phyloP scores from a whole-genome alignment of 2,329 filamentous ascomycete species.

The Orbilia quercus region DNA sequence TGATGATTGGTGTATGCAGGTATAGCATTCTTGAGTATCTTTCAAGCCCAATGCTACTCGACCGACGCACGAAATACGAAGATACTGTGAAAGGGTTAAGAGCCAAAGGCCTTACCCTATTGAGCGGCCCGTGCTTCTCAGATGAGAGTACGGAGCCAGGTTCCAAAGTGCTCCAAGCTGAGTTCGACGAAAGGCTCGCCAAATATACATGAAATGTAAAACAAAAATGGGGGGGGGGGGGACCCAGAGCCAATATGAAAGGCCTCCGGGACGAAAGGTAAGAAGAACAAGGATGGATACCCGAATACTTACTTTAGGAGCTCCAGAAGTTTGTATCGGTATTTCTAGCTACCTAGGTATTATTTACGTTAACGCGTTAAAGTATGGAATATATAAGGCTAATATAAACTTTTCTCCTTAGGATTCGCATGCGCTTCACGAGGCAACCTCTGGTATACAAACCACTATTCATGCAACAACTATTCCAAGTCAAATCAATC shows the following conservation, averaged over 20 bases:
- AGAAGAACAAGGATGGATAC: neutral
- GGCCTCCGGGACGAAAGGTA: neutral
- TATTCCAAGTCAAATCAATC: too few relatives aligned
- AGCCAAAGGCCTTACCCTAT: slow-evolving; percentile 11
- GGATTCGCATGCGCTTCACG: too few relatives aligned
- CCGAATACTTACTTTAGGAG: slow-evolving; percentile 11
- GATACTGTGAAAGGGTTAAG: neutral
- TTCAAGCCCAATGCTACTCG: slow-evolving; percentile 1
- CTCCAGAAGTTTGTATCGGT: neutral
- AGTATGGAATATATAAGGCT: slow-evolving; percentile 11
- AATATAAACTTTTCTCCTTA: slow-evolving; percentile 17
- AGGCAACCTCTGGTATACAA: too few relatives aligned
- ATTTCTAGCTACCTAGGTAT: neutral
- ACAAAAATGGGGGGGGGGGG: too few relatives aligned
- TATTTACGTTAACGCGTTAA: neutral
- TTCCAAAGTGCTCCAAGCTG: neutral
- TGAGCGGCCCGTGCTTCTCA: slow-evolving; percentile 13
- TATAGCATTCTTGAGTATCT: slow-evolving; percentile 10
- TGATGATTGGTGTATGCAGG: slow-evolving; percentile 1
- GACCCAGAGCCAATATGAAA: too few relatives aligned
- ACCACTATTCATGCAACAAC: too few relatives aligned
- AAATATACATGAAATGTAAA: too few relatives aligned
- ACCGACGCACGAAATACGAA: neutral
- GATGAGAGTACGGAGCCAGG: slow-evolving; percentile 6
- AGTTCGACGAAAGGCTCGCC: neutral